A percentile compares a stretch with the other conserved stretches of the same genome.
Evolutionary conservation across 495 filamentous ascomycete genomes (phyloP).

Genomic region (Jackrogersella multiformis): DNA sequence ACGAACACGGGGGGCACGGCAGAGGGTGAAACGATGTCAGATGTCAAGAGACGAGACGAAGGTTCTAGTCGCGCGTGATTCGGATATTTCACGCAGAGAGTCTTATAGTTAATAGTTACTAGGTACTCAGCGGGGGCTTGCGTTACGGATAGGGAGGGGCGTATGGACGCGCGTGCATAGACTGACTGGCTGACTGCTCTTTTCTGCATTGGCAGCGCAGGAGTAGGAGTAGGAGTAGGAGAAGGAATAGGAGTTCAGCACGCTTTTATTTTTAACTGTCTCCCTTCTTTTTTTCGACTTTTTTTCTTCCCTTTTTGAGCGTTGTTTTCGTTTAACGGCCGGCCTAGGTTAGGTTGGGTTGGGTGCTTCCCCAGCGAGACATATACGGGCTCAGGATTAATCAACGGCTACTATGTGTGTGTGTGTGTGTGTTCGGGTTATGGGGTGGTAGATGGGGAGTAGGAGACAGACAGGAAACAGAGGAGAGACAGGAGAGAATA

Average conservation of each 20-base stretch:
- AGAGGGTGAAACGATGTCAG: background rate
- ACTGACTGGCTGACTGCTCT: slow-evolving; percentile 26
- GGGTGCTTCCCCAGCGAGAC: background rate
- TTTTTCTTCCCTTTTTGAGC: no score
- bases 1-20: background rate
- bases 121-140: background rate
- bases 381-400: slow-evolving; percentile 30
- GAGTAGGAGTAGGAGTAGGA: no score
- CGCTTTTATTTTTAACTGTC: no score
- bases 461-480: no score
- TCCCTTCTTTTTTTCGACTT: no score
- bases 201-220: slow-evolving; percentile 38
- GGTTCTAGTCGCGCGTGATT: background rate
- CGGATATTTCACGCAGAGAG: slow-evolving; percentile 3
- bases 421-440: background rate
- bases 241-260: no score
- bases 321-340: no score
- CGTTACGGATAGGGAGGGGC: slow-evolving; percentile 12
- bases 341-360: no score
- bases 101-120: no score
- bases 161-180: slow-evolving; percentile 29
- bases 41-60: background rate
- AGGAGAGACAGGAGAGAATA: background rate
- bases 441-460: background rate
- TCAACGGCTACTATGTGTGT: background rate